phyloP scores from a whole-genome alignment of 306 rosid species.

The Vigna reflexopilosa region DNA sequence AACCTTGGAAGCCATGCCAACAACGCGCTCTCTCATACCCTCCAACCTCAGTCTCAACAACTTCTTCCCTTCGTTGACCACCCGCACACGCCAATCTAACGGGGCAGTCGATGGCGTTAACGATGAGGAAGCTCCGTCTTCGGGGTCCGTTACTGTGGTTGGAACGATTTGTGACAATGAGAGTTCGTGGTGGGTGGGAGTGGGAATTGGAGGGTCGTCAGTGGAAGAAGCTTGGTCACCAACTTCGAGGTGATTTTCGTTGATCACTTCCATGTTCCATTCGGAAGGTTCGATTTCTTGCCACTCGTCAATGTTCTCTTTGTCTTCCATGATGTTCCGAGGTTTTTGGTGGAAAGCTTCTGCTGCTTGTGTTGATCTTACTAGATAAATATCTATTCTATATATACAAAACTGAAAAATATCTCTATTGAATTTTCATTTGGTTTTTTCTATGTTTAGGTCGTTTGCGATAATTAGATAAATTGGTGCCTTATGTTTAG shows the following conservation, averaged over 20 bases:
- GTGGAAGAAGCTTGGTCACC: constrained; percentile 33
- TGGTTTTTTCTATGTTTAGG: background rate
- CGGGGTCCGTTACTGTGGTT: background rate
- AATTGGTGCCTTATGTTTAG: constrained; percentile 44
- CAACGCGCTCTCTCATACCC: constrained; percentile 43
- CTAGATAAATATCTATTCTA: constrained; percentile 25
- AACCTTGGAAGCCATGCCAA: constrained; percentile 41
- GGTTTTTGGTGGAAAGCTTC: background rate
- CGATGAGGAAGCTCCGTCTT: constrained; percentile 35
- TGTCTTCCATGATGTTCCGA: constrained; percentile 42
- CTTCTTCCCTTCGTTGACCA: constrained; percentile 44
- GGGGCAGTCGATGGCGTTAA: background rate
- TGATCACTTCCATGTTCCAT: constrained; percentile 30
- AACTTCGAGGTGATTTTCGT: constrained; percentile 33
- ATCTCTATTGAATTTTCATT: constrained; percentile 22
- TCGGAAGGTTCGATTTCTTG: constrained; percentile 44
- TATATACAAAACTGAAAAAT: constrained; percentile 5
- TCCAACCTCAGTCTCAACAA: constrained; percentile 45
- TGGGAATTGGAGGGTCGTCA: constrained; percentile 2
- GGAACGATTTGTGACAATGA: constrained; percentile 11
- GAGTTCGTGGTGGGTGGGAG: background rate
- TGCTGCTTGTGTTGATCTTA: constrained; percentile 25
- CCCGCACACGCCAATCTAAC: constrained; percentile 35
- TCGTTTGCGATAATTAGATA: constrained; percentile 9
- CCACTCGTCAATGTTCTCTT: constrained; percentile 49